These are phyloP conservation scores for Cupressus sempervirens DNA, from an alignment of 75 land plant genomes.

Conservation along the genomic window DNA sequence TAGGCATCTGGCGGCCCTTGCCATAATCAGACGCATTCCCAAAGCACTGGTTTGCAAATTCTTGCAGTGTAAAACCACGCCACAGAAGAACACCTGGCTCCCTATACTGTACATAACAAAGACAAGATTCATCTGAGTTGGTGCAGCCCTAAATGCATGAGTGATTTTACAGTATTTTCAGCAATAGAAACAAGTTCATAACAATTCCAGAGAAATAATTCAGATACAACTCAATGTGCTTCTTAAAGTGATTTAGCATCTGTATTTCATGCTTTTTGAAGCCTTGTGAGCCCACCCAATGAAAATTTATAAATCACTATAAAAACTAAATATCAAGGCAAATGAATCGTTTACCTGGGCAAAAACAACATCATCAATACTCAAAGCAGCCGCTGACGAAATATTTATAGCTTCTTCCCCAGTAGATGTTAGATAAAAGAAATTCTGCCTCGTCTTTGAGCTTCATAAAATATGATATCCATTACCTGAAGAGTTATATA, in stretches of 20 bases:
- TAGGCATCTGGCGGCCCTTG: constrained; percentile 96
- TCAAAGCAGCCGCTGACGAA: constrained; percentile 82
- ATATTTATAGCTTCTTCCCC: constrained; percentile 92
- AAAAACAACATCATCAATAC: constrained; percentile 54
- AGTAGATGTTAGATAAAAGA: constrained; percentile 65
- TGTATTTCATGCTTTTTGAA: not conserved
- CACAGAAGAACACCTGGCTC: constrained; percentile 92
- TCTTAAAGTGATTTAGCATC: not conserved
- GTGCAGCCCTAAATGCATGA: not conserved
- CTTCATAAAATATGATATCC: constrained; percentile 85
- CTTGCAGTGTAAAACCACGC: constrained; percentile 79
- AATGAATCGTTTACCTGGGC: constrained; percentile 52
- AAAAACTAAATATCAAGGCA: no score
- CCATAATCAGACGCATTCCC: constrained; percentile 75
- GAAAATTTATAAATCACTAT: not conserved
- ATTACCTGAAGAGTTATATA: constrained; percentile 75
- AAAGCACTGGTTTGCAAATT: constrained; percentile 95
- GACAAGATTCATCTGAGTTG: not conserved
- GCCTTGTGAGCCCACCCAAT: not conserved
- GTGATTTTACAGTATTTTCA: not conserved
- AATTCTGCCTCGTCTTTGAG: constrained; percentile 89
- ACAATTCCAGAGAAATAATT: not conserved
- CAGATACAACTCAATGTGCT: not conserved
- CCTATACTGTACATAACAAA: constrained; percentile 60
- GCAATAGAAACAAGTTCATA: not conserved